These are phyloP conservation scores for Yarrowia osloensis DNA, from an alignment of 805 yeast species.

Conservation along the genomic window DNA sequence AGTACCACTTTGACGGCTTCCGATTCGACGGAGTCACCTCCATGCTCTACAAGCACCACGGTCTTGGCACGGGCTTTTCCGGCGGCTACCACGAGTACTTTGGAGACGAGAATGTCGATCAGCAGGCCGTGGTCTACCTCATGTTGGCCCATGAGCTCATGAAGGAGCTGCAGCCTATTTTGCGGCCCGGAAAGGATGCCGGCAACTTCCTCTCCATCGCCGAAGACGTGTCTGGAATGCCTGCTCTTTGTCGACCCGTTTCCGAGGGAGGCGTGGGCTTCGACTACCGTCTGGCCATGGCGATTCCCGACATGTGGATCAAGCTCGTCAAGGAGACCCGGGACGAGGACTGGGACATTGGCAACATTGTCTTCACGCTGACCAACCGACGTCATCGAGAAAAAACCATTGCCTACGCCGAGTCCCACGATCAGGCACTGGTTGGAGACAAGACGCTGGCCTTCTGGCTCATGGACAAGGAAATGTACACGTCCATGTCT, in stretches of 20 bases:
- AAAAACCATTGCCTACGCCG: slow-evolving; percentile 87
- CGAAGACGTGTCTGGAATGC: slow-evolving; percentile 97
- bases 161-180: slow-evolving; percentile 49
- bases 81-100: slow-evolving; percentile 93
- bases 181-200: background rate
- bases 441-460: slow-evolving; percentile 97
- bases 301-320: slow-evolving; percentile 99
- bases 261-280: slow-evolving; percentile 85
- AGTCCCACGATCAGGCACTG: slow-evolving; percentile 94
- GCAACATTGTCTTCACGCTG: slow-evolving; percentile 72
- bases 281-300: slow-evolving; percentile 93
- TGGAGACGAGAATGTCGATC: slow-evolving; percentile 70
- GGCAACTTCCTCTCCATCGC: slow-evolving; percentile 73
- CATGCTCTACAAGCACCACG: slow-evolving; percentile 91
- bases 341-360: slow-evolving; percentile 93
- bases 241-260: slow-evolving; percentile 82
- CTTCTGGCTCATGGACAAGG: slow-evolving; percentile 98
- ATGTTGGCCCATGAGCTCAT: slow-evolving; percentile 89
- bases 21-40: slow-evolving; percentile 96
- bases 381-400: slow-evolving; percentile 88
- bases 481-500: slow-evolving; percentile 96
- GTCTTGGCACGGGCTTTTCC: slow-evolving; percentile 81
- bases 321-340: slow-evolving; percentile 77
- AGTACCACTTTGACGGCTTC: slow-evolving; percentile 88
- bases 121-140: slow-evolving; percentile 81